Base-by-base conservation (phyloP, 2,329 filamentous ascomycete species). In the Leptographium procerum region DNA sequence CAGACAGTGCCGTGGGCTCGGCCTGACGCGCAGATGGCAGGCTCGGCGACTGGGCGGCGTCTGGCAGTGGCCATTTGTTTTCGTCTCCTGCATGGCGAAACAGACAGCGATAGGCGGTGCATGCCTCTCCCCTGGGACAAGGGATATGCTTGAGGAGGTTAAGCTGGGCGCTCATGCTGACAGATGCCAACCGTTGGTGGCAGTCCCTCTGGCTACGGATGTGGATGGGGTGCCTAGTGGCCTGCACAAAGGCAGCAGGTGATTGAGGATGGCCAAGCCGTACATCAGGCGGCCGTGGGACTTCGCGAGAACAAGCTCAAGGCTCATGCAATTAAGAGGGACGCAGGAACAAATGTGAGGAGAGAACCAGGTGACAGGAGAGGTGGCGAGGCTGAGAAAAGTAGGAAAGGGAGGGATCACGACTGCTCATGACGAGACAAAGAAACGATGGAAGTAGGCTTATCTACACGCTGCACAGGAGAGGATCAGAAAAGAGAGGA, bases 121-220 rank as follows among this genome's bases (percentile, higher is more conserved):
- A 66, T 9, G 58, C 58, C 26, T 61, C 60, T 24, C 64, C 65
- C 2, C 59, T 60, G 22, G 65, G 65, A 24, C 65, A 66, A 22
- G 63, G 59, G 14, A 66, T 66, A 55, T 66, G 65, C 55, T 63
- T 65, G 51, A 66, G 56, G 4, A 66, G 55, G 4, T 26, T 50
- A 11, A 61, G 51, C 14, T 60, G 52, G n/a, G 34, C 26, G 43
- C 56, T 56, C 61, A 65, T 64, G 28, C 16, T 48, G 52, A 22
- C 19, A 22, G 50, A 29, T 3, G 14, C 13, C 16, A 10, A 2
- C 22, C 5, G 14, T 6, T 43, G 14, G 4, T 10, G 52, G 26
- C 31, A 53, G n/a, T 28, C 28, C 26, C 14, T 19, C 4, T 53
- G n/a, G 51, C 51, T 40, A 24, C 40, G 40, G 7, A 19, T 43